Base-by-base conservation (phyloP, 2,329 filamentous ascomycete genomes). In the Huntiella omanensis region DNA sequence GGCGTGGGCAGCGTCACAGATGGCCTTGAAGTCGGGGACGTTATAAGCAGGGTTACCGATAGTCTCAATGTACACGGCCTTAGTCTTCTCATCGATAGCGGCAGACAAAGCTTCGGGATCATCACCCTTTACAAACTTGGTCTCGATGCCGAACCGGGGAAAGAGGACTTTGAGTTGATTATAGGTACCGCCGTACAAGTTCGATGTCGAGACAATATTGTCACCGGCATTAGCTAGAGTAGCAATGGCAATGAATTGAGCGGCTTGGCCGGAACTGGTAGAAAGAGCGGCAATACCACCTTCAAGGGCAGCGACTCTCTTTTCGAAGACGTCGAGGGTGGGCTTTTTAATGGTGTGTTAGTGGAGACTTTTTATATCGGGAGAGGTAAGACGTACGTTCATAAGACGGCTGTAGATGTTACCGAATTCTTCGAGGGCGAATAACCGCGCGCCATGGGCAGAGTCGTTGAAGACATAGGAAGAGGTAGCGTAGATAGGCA, bases 331-430 rank as follows among this genome's bases (percentile, higher is more conserved):
- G 62, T 92, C 88, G 54, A 88, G 81, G 0, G 88, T 96, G 2
- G 88, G 87, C 80, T 85, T 53, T 36, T n/a, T 13, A 4, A 16
- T 17, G 13, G 12, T 10, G 22, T 4, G 22, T 4, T 11, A 43
- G 12, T 32, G 16, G 33, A 6, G 34, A 11, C 15, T 13, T 16
- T n/a, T 12, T 19, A 10, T 34, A 12, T 15, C 7, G 15, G 5
- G n/a, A 5, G 12, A 10, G 10, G 5, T 8, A 35, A 11, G 8
- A 12, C 74, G 58, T 58, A 85, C 83, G 64, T 96, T 95, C 81
- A 83, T 85, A 56, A 98, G 86, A 53, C 91, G 84, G 61, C 80
- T 91, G 71, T 98, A 98, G 62, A 96, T 93, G 66, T 96, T 96
- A 64, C 87, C 91, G 57, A 84, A 82, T 65, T 96, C 86, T 68